Evolutionary conservation across 306 rosid genomes (phyloP), one percentile per base, ranked within the genome.

Genomic region (Prunus fruticosa): DNA sequence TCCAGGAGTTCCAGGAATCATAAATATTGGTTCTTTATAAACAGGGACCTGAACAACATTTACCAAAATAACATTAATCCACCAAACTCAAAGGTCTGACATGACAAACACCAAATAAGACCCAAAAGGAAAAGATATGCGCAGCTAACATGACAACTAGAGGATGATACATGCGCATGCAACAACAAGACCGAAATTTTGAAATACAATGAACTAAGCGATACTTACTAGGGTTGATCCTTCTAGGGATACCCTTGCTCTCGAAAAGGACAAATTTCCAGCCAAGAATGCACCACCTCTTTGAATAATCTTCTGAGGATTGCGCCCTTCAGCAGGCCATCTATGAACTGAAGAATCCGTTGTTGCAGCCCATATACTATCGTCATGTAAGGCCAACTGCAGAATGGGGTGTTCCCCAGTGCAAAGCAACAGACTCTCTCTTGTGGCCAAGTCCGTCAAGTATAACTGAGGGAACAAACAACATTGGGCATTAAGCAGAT

Each of bases 361-460:
- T 64, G 97, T 89, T 45, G 97, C 97, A 82, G 75, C 93, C 99
- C 99, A 95, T 69, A 95, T 86, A 82, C 82, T 84, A 76, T 95
- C 96, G 72, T 87, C 92, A 57, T 92, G 89, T 82, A 91, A 67
- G 63, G 97, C 97, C 84, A 95, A 74, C 82, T 92, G 90, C 83
- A 82, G 87, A 77, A 95, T 83, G 75, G 99, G 99, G 77, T 92
- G 89, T 28, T 92, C 97, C 79, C 97, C 99, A 20, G 93, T 77
- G 89, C 91, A 92, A 83, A 95, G 93, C 86, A 95, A 80, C 78
- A 92, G 88, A 86, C 99, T 95, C 78, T 95, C 99, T 85, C 97
- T 96, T 13, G 99, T 96, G 69, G 87, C 91, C 98, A 96, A 86
- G 83, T 96, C 99, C 82, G 99, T 96, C 92, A 96, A 78, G 90